Conservation (phyloP, 148 eudicot species). For the Rhododendron williamsianum region DNA sequence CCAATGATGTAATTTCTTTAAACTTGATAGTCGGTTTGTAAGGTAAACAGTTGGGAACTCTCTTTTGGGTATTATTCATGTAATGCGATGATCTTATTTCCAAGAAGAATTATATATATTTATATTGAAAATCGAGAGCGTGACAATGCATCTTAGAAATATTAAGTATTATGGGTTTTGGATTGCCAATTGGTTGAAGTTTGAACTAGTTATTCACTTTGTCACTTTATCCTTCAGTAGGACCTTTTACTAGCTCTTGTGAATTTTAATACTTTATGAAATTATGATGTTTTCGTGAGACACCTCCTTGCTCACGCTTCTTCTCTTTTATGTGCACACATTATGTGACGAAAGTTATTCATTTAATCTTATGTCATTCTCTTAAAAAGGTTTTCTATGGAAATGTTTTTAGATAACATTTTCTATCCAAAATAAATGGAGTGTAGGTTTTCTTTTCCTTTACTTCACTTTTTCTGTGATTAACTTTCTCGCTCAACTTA, state of each 20-base stretch:
- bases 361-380: neutral
- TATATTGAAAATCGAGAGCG: too few species aligned
- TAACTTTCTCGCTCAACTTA: neutral
- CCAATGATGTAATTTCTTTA: too few species aligned
- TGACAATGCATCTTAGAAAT: neutral
- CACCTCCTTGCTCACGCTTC: neutral
- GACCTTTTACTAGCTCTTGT: neutral
- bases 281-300: neutral
- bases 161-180: neutral
- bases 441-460: neutral
- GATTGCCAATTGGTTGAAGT: too few species aligned
- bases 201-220: neutral
- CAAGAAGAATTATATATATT: too few species aligned
- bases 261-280: too few species aligned
- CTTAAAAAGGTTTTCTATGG: neutral
- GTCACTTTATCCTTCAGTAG: neutral
- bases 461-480: neutral
- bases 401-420: too few species aligned
- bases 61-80: too few species aligned
- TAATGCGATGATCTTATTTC: too few species aligned
- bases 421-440: neutral
- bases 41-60: too few species aligned
- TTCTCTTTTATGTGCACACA: neutral
- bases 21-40: too few species aligned
- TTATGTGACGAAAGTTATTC: neutral